Evolutionary conservation across 2,329 filamentous ascomycete species (phyloP), one percentile per base, ranked within the genome.

Genomic region (Lasiodiplodia hormozganensis): DNA sequence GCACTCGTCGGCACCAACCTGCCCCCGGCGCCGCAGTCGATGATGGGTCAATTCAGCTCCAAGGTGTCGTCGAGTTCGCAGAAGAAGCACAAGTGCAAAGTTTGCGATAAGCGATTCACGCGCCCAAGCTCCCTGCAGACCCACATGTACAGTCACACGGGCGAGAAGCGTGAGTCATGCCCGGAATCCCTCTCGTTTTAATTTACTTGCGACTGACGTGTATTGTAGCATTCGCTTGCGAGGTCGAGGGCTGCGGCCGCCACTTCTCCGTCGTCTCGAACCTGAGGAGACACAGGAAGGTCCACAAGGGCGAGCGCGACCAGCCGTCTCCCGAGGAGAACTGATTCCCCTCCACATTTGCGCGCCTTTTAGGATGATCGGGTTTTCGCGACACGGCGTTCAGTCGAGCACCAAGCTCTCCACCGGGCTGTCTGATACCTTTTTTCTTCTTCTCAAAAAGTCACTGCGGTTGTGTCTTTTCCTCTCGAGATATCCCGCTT

Each of bases 61-160:
- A 97, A 97, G 82, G 90, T 97, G 65, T 94, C 94, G 0, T 94
- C 93, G 21, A 97, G 93, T 82, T 96, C 95, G 11, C 94, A 97
- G 79, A 98, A 98, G 89, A 98, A 98, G 86, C 96, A 98, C 84
- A 97, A 97, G 85, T 98, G 95, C 88, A 97, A 97, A 83, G 92
- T 98, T 70, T 98, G 95, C 84, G 95, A 97, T 82, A 97, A 98
- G 87, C 90, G 95, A 53, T 98, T 98, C 80, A 97, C 95, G 2
- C 88, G 95, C 67, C 95, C 95, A 1, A 97, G 94, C 77, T 97
- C 95, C 16, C 82, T 98, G 49, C 95, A 97, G 79, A 98, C 95
- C 38, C 95, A 98, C 79, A 97, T 97, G 92, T 97, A 97, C 83
- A 97, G 94, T 81, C 95, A 98, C 78, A 98, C 95, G 68, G 95